phyloP scores from a whole-genome alignment of 306 rosid genomes.

The Quercus agrifolia region DNA sequence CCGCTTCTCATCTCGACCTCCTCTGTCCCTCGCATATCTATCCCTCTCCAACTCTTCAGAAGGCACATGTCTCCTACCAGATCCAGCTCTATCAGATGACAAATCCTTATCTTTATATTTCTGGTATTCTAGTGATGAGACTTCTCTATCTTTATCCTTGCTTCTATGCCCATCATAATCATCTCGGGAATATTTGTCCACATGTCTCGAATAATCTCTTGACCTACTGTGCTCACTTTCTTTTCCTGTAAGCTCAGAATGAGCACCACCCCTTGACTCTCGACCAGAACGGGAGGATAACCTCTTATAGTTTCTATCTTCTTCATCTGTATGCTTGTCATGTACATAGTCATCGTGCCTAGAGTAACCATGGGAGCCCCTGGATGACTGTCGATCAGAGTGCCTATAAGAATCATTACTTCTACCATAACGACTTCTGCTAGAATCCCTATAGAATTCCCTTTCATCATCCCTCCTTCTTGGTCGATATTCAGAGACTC shows the following conservation, averaged over 20 bases:
- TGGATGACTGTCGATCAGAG: conserved; percentile 59
- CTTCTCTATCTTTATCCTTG: conserved; percentile 53
- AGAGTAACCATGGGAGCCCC: conserved; percentile 57
- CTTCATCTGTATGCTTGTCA: conserved; percentile 55
- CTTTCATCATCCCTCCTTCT: conserved; percentile 50
- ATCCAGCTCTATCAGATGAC: conserved; percentile 54
- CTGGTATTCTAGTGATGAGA: conserved; percentile 29
- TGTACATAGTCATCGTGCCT: conserved; percentile 45
- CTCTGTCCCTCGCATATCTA: conserved; percentile 44
- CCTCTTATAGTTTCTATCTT: conserved; percentile 51
- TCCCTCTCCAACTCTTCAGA: conserved; percentile 57
- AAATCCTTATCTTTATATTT: conserved; percentile 52
- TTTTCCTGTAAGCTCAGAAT: conserved; percentile 40
- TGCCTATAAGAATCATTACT: conserved; percentile 56
- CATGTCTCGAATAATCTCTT: conserved; percentile 42
- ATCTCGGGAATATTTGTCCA: conserved; percentile 57
- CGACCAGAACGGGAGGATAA: conserved; percentile 47
- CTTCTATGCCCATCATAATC: conserved; percentile 56
- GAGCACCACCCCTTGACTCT: conserved; percentile 51
- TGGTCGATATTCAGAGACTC: conserved; percentile 41
- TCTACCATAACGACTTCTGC: conserved; percentile 47
- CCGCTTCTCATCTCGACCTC: conserved; percentile 56
- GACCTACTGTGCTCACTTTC: conserved; percentile 46
- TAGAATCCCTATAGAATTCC: conserved; percentile 53
- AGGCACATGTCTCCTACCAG: conserved; percentile 44